Conservation (phyloP, 2,329 filamentous ascomycete species). For the Alternaria triticina region DNA sequence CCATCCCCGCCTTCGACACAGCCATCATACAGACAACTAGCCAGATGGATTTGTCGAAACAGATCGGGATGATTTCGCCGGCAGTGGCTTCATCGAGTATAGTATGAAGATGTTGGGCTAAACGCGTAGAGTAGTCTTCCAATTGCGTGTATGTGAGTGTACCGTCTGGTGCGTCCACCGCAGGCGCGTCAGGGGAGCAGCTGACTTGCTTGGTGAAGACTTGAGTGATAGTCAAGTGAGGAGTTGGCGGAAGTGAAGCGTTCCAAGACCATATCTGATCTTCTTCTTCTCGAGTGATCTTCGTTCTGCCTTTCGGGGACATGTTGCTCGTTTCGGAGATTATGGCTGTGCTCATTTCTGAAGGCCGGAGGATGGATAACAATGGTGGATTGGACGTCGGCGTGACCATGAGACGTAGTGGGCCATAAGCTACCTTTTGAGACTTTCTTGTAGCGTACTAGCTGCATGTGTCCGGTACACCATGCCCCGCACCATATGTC, state of each 20-base stretch:
- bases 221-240: neutral
- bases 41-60: conserved; percentile 9
- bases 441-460: neutral
- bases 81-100: neutral
- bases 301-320: neutral
- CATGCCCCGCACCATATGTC: neutral
- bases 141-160: conserved; percentile 3
- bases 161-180: conserved; percentile 2
- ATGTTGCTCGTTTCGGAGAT: neutral
- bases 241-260: neutral
- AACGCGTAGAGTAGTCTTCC: neutral
- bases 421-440: neutral
- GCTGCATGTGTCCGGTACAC: neutral
- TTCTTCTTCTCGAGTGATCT: neutral
- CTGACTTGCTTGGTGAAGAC: neutral
- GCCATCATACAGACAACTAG: conserved; percentile 6
- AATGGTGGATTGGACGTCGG: neutral
- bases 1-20: conserved; percentile 4
- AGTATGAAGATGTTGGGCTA: neutral
- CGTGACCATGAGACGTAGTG: neutral
- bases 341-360: neutral
- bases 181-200: neutral
- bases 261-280: conserved; percentile 5
- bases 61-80: conserved; percentile 2
- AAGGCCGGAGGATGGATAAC: neutral